These are phyloP conservation scores for Flaveria robusta DNA, from an alignment of 129 eudicot genomes.

Conservation along the genomic window DNA sequence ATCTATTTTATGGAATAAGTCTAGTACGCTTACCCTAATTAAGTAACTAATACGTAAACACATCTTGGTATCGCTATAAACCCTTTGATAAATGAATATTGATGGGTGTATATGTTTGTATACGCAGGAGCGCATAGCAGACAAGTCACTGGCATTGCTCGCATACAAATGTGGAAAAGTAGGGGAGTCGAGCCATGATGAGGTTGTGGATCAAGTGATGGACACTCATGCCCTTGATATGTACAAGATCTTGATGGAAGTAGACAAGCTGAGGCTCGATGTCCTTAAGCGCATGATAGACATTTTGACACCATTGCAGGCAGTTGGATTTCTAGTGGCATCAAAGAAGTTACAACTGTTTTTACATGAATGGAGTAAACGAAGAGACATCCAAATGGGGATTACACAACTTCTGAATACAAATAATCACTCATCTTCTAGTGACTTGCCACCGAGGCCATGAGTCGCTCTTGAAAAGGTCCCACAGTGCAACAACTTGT, in stretches of 20 bases:
- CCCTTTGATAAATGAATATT: too few species aligned
- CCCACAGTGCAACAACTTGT: background rate
- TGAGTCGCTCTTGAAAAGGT: background rate
- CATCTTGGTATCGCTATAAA: background rate
- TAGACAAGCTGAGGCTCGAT: conserved; percentile 41
- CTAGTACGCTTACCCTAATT: too few species aligned
- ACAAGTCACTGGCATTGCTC: conserved; percentile 39
- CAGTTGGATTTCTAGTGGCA: conserved; percentile 39
- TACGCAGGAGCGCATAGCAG: conserved; percentile 43
- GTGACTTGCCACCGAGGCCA: conserved; percentile 4
- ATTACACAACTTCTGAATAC: conserved; percentile 9
- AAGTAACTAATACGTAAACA: too few species aligned
- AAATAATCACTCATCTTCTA: conserved; percentile 8
- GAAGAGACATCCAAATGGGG: conserved; percentile 30
- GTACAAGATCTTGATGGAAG: conserved; percentile 24
- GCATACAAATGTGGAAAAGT: conserved; percentile 4
- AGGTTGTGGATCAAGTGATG: conserved; percentile 32
- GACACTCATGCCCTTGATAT: conserved; percentile 34
- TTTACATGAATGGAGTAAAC: conserved; percentile 40
- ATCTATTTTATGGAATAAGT: too few species aligned
- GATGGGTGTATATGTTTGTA: too few species aligned
- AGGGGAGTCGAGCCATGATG: conserved; percentile 31
- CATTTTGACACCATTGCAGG: conserved; percentile 46
- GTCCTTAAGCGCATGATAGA: conserved; percentile 40
- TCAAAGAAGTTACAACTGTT: conserved; percentile 43